Percentiles rank a stretch among this genome's conserved stretches.
Evolutionary conservation across 495 filamentous ascomycete species (phyloP).

Genomic region (Pyrenula massariospora): DNA sequence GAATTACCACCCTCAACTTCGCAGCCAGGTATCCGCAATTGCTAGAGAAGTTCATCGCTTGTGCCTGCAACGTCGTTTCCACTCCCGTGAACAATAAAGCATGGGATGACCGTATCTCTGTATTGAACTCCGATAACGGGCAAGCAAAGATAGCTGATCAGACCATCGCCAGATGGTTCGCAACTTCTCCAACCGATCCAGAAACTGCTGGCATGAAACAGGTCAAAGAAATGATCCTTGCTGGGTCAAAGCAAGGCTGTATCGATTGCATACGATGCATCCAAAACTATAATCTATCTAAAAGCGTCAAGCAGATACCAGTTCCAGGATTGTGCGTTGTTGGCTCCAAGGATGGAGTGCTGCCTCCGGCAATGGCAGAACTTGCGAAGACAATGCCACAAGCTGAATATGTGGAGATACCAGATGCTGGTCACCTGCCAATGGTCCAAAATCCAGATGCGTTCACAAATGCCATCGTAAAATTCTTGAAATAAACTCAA

Average conservation of each 20-base stretch:
- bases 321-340: conserved; percentile 51
- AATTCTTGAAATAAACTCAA: conserved; percentile 29
- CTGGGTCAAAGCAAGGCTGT: conserved; percentile 60
- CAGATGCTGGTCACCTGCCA: conserved; percentile 63
- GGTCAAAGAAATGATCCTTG: conserved; percentile 47
- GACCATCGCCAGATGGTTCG: conserved; percentile 66
- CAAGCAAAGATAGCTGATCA: conserved; percentile 37
- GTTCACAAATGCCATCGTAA: conserved; percentile 49
- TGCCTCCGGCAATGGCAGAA: conserved; percentile 66
- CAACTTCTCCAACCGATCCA: neutral
- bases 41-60: conserved; percentile 52
- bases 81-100: conserved; percentile 59
- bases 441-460: conserved; percentile 66
- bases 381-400: conserved; percentile 46
- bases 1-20: conserved; percentile 60
- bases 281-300: neutral
- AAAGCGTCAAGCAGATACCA: neutral
- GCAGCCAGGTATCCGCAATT: conserved; percentile 51
- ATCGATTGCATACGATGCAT: conserved; percentile 43
- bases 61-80: conserved; percentile 62
- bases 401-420: conserved; percentile 47
- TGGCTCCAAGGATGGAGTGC: conserved; percentile 59
- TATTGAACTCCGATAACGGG: conserved; percentile 33
- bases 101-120: conserved; percentile 62
- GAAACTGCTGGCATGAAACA: conserved; percentile 10